Conservation (phyloP, 768 basidiomycete genomes). For the Chalciporus pseudorubinellus region DNA sequence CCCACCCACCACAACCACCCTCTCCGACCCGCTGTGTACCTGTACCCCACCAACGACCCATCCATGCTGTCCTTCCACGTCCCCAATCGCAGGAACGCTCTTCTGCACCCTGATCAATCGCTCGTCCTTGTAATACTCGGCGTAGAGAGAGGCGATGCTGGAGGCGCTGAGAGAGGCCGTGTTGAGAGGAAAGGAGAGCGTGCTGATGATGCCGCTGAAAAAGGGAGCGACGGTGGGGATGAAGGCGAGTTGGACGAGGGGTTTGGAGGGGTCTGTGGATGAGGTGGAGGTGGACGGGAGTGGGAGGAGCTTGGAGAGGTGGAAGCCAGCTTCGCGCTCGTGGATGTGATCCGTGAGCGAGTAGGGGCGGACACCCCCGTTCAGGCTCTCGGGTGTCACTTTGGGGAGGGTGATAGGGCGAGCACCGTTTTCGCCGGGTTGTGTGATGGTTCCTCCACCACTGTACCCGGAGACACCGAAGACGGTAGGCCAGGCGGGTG, state of each 20-base stretch:
- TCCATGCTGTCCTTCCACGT: slow-evolving; percentile 81
- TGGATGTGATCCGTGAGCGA: slow-evolving; percentile 96
- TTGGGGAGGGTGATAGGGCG: slow-evolving; percentile 78
- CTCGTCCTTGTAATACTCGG: slow-evolving; percentile 75
- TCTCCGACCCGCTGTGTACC: no score
- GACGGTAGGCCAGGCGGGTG: slow-evolving; percentile 67
- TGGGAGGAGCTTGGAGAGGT: slow-evolving; percentile 65
- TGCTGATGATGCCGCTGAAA: slow-evolving; percentile 95
- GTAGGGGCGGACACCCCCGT: slow-evolving; percentile 79
- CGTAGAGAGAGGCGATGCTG: slow-evolving; percentile 72
- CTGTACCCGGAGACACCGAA: slow-evolving; percentile 95
- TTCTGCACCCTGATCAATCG: slow-evolving; percentile 65
- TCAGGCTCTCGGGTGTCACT: slow-evolving; percentile 71
- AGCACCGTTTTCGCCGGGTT: slow-evolving; percentile 57
- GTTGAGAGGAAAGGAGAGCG: slow-evolving; percentile 77
- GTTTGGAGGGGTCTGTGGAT: slow-evolving; percentile 2
- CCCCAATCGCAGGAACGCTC: slow-evolving; percentile 68
- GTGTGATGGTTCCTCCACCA: slow-evolving; percentile 86
- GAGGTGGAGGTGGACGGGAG: not conserved
- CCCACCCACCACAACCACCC: no score
- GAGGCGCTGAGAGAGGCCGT: slow-evolving; percentile 57
- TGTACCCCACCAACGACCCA: slow-evolving; percentile 94
- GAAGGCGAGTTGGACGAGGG: slow-evolving; percentile 67
- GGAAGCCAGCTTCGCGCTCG: slow-evolving; percentile 89
- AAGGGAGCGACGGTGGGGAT: slow-evolving; percentile 86